A percentile compares a stretch with the other conserved stretches of the same genome.
Conservation (phyloP, 1,284 basidiomycete genomes). For the Ustilago curta region DNA sequence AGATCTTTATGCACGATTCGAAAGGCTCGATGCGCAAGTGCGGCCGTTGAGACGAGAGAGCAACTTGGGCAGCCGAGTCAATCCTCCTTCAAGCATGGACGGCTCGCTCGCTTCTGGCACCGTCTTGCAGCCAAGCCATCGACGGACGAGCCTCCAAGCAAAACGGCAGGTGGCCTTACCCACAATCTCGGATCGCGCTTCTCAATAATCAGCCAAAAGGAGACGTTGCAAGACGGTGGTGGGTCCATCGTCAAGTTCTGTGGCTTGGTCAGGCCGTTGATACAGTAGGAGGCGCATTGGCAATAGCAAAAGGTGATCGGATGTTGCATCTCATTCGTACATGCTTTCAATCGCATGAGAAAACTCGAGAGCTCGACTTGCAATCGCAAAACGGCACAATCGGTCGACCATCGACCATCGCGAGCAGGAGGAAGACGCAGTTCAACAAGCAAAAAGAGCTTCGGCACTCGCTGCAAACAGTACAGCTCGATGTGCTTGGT, state of each 20-base stretch:
- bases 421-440: not conserved
- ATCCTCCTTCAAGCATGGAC: not conserved
- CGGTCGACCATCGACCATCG: constrained; percentile 1
- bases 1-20: constrained; percentile 3
- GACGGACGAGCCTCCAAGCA: no score
- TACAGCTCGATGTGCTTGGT: constrained; percentile 7
- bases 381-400: no score
- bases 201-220: no score
- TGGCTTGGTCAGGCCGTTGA: no score
- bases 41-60: not conserved
- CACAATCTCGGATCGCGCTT: no score
- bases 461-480: not conserved
- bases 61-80: not conserved
- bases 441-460: no score
- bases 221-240: no score
- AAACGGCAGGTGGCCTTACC: no score
- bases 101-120: constrained; percentile 1
- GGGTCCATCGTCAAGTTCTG: no score
- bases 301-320: not conserved
- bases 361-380: not conserved
- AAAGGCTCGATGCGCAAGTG: constrained; percentile 2
- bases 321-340: not conserved
- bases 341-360: not conserved
- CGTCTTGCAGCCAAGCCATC: no score
- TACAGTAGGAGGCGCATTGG: no score